These are phyloP conservation scores for Abrus pulchellus DNA, from an alignment of 306 rosid species.

Conservation along the genomic window DNA sequence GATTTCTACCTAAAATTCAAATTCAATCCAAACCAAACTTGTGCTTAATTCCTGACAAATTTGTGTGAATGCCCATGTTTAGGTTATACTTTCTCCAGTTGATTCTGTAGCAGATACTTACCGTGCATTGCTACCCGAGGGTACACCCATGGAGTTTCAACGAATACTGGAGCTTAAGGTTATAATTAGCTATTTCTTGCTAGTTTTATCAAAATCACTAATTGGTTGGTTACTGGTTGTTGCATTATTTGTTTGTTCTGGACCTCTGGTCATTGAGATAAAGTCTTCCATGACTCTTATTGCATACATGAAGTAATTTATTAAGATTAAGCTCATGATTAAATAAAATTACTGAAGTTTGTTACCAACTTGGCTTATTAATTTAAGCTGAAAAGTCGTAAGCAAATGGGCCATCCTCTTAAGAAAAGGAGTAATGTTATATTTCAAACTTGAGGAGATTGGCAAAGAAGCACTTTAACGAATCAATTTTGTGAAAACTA, in stretches of 20 bases:
- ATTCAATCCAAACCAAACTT: slow-evolving; percentile 26
- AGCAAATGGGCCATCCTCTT: not conserved
- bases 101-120: slow-evolving; percentile 98
- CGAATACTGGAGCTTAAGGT: slow-evolving; percentile 98
- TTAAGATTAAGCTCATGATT: not conserved
- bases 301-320: not conserved
- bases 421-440: no score
- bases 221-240: slow-evolving; percentile 28
- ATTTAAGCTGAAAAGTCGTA: not conserved
- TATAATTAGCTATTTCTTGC: slow-evolving; percentile 42
- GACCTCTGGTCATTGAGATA: slow-evolving; percentile 22
- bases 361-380: slow-evolving; percentile 8
- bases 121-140: slow-evolving; percentile 97
- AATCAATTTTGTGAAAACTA: no score
- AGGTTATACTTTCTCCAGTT: slow-evolving; percentile 96
- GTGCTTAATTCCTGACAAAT: slow-evolving; percentile 27
- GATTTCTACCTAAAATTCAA: not conserved
- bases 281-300: slow-evolving; percentile 10
- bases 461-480: no score
- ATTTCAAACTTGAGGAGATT: no score
- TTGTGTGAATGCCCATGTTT: slow-evolving; percentile 42
- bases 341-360: slow-evolving; percentile 13
- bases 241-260: slow-evolving; percentile 43
- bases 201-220: slow-evolving; percentile 30
- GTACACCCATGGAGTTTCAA: slow-evolving; percentile 99